Evolutionary conservation across 768 basidiomycete species (phyloP).

Genomic region (Termitomyces sp.): DNA sequence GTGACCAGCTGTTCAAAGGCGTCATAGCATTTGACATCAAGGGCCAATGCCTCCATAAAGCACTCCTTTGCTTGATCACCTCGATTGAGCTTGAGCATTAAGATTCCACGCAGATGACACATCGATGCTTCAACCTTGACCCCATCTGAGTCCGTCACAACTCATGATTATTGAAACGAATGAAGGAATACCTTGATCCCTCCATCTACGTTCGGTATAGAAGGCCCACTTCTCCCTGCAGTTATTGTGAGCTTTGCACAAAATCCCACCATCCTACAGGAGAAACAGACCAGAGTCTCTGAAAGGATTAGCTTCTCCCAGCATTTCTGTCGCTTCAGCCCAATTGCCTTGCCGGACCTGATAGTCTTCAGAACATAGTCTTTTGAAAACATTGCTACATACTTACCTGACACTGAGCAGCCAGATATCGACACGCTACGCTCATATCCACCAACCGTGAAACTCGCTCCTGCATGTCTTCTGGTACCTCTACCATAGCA

Average conservation of each 20-base stretch:
- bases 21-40: conserved; percentile 97
- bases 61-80: conserved; percentile 88
- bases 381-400: background rate
- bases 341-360: conserved; percentile 86
- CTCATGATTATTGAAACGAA: conserved; percentile 7
- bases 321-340: conserved; percentile 85
- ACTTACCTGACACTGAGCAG: conserved; percentile 87
- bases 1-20: conserved; percentile 86
- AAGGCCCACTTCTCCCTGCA: conserved; percentile 56
- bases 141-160: background rate
- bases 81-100: conserved; percentile 92
- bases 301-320: conserved; percentile 92
- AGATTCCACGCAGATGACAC: conserved; percentile 69
- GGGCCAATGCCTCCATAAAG: conserved; percentile 90
- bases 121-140: conserved; percentile 71
- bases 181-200: conserved; percentile 75
- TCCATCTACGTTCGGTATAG: conserved; percentile 79
- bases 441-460: conserved; percentile 89
- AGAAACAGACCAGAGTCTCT: conserved; percentile 50
- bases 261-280: background rate
- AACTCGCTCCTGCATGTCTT: conserved; percentile 56
- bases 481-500: conserved; percentile 64
- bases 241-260: background rate
- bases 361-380: conserved; percentile 9
- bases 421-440: conserved; percentile 92